Conservation (phyloP, 805 yeast genomes). For the Metschnikowia amazonensis region DNA sequence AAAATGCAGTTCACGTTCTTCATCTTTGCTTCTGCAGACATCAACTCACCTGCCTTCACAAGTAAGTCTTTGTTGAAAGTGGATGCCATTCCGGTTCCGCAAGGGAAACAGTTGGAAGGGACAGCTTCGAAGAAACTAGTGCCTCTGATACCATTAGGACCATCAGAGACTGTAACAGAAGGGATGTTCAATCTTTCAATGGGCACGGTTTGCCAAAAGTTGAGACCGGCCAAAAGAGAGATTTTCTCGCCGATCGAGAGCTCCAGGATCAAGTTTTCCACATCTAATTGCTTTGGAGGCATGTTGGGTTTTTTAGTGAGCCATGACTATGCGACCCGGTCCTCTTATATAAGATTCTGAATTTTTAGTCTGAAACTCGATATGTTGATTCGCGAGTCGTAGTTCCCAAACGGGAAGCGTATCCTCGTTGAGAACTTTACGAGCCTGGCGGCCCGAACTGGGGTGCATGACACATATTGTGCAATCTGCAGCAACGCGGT, state of each 20-base stretch:
- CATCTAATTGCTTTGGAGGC: conserved; percentile 22
- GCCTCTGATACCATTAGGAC: conserved; percentile 65
- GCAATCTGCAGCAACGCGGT: neutral
- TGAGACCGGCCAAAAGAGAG: conserved; percentile 33
- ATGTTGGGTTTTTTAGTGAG: neutral
- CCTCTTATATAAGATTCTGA: neutral
- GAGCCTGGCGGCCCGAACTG: neutral
- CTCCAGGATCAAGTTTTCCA: conserved; percentile 27
- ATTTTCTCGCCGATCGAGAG: conserved; percentile 35
- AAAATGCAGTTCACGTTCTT: conserved; percentile 49
- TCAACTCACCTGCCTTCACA: conserved; percentile 45
- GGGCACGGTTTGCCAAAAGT: conserved; percentile 15
- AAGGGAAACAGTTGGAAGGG: conserved; percentile 57
- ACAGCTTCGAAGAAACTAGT: conserved; percentile 49
- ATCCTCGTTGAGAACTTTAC: neutral
- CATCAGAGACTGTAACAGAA: conserved; percentile 37
- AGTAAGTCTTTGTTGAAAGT: conserved; percentile 52
- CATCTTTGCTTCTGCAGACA: conserved; percentile 52
- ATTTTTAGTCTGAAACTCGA: no score
- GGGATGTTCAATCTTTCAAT: conserved; percentile 18
- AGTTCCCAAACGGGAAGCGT: neutral
- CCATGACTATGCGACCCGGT: neutral
- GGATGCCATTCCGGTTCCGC: conserved; percentile 58
- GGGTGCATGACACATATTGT: neutral
- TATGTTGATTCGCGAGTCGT: no score